phyloP scores from a whole-genome alignment of 441 rosid genomes.

The Adansonia madagascariensis region DNA sequence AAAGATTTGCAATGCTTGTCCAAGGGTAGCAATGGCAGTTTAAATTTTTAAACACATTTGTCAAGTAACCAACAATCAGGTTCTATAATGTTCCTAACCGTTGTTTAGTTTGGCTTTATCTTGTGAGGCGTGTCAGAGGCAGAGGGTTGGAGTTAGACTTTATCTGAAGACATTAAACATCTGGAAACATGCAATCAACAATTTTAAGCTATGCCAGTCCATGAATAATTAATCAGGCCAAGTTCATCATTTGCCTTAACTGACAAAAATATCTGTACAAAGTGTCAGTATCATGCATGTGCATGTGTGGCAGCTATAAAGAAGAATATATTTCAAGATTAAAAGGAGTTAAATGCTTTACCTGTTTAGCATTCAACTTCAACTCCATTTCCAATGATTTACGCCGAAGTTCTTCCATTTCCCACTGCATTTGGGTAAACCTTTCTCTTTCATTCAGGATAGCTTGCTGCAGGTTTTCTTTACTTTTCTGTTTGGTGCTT shows the following conservation, averaged over 20 bases:
- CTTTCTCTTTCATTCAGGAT: slow-evolving; percentile 84
- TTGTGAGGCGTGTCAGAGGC: not conserved
- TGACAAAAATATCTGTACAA: not conserved
- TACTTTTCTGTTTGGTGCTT: slow-evolving; percentile 80
- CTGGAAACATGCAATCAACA: not conserved
- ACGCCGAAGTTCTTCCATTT: slow-evolving; percentile 87
- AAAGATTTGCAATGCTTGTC: slow-evolving; percentile 17
- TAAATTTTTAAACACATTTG: not conserved
- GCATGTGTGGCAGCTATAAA: not conserved
- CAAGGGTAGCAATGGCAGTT: slow-evolving; percentile 6
- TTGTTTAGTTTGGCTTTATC: not conserved
- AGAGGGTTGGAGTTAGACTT: not conserved
- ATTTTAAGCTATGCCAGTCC: not conserved
- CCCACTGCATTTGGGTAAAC: slow-evolving; percentile 97
- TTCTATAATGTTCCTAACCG: not conserved
- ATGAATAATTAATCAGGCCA: slow-evolving; percentile 8
- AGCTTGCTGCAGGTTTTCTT: slow-evolving; percentile 90
- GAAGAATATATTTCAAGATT: not conserved
- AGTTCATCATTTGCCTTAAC: slow-evolving; percentile 15
- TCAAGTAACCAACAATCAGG: slow-evolving; percentile 1
- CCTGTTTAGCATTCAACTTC: slow-evolving; percentile 80
- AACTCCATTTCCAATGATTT: slow-evolving; percentile 86
- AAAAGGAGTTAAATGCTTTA: slow-evolving; percentile 28
- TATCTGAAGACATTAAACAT: not conserved
- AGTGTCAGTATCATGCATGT: not conserved